phyloP scores from a whole-genome alignment of 1,284 basidiomycete genomes.

The Chalciporus sp. region DNA sequence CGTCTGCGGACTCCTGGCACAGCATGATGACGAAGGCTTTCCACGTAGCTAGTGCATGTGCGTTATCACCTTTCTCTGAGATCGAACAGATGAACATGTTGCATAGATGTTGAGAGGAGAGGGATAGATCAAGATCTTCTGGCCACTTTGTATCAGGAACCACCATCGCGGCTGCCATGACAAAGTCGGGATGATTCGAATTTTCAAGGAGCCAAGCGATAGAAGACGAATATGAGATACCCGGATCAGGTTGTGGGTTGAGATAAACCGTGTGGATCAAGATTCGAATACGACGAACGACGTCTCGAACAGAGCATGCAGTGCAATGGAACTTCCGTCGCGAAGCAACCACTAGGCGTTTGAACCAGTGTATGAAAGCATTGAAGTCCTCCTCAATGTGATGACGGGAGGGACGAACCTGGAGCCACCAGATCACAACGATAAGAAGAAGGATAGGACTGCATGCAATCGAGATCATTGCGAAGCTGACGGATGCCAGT shows the following conservation, averaged over 20 bases:
- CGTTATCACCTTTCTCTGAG: not conserved
- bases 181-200: constrained; percentile 14
- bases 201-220: constrained; percentile 17
- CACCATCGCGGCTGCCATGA: constrained; percentile 12
- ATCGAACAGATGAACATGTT: constrained; percentile 9
- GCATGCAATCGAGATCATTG: not conserved
- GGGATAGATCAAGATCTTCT: constrained; percentile 6
- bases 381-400: not conserved
- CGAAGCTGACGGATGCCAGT: not conserved
- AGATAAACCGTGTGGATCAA: constrained; percentile 1
- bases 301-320: not conserved
- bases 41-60: constrained; percentile 1
- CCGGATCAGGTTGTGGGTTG: not conserved
- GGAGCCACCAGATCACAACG: not conserved
- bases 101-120: constrained; percentile 7
- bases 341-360: no score
- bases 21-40: constrained; percentile 8
- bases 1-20: not conserved
- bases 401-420: not conserved
- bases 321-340: not conserved
- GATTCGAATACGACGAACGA: not conserved
- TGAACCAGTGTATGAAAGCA: no score
- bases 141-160: constrained; percentile 12
- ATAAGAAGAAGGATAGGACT: not conserved
- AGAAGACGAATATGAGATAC: not conserved